Base-by-base conservation (phyloP, 805 yeast species). In the Starmerella vitae region DNA sequence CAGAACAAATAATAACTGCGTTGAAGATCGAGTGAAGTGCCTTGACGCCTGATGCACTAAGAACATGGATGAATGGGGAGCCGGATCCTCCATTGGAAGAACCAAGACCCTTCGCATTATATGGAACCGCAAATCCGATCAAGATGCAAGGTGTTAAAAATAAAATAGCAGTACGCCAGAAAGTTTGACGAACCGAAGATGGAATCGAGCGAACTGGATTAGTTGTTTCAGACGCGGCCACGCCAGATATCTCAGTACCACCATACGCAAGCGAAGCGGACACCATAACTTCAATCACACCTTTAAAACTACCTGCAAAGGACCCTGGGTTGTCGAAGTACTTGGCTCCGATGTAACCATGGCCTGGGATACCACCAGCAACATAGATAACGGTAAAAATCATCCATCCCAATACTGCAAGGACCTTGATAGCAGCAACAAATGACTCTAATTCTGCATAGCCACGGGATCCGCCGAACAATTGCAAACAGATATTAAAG, bases 21-120 rank as follows among this genome's bases (percentile, higher is more conserved):
- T 83, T 83, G 52, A 83, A 65, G 33, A 83, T 68, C 50, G 76
- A 79, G 31, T 83, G 84, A 43, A 82, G 63, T 1, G 72, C 85
- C 10, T 54, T 50, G 45, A 80, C 78, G 15, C 66, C 57, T 13
- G 83, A 78, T 48, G 71, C 71, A 45, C 70, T 71, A 51, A 82
- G 76, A 37, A 91, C 93, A 54, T 81, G 76, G 36, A 81, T 88
- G 52, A 80, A 81, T 30, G 93, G 93, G 9, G 88, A 78, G n/a
- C 88, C 84, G 30, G 78, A 69, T 4, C 55, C 56, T 20, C 64
- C 69, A 33, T 39, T 34, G 19, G 60, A 54, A 33, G 73, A 67
- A 15, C 72, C 66, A 47, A 78, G 63, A 35, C 59, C 47, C 29
- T 70, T 67, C 55, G 74, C 77, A 46, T 64, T 65, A 45, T 70